Conservation (phyloP, 78 protist genomes). For the Blattamonas nauphoetae region DNA sequence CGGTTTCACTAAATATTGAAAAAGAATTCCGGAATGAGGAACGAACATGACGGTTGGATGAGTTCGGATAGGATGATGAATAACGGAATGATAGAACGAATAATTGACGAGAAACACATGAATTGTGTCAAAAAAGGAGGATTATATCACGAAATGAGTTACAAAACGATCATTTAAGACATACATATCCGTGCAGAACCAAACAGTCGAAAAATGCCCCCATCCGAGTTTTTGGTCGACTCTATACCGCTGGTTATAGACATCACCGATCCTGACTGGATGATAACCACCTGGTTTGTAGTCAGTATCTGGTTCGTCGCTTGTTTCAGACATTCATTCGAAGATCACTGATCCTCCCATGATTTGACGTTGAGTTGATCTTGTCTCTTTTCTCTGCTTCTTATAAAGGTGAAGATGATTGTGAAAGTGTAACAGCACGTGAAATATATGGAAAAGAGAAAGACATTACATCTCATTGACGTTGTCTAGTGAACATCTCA, state of each 20-base stretch:
- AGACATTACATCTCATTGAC: too few relatives aligned
- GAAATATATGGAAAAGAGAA: too few relatives aligned
- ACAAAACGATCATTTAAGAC: slow-evolving; percentile 4
- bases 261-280: slow-evolving; percentile 31
- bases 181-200: slow-evolving; percentile 23
- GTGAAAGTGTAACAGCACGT: too few relatives aligned
- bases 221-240: slow-evolving; percentile 32
- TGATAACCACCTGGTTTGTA: slow-evolving; percentile 28
- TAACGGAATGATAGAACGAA: neutral
- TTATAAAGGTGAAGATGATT: too few relatives aligned
- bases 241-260: slow-evolving; percentile 21
- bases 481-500: too few relatives aligned
- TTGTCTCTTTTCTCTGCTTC: too few relatives aligned
- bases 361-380: too few relatives aligned
- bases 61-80: neutral
- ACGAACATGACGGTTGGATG: neutral
- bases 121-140: neutral
- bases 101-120: neutral
- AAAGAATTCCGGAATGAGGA: neutral
- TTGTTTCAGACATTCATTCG: too few relatives aligned
- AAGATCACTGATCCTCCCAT: too few relatives aligned
- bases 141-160: neutral
- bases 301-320: neutral
- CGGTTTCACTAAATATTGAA: neutral
- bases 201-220: slow-evolving; percentile 45